Base-by-base conservation (phyloP, 2,329 filamentous ascomycete genomes). In the Penicillium sp. region DNA sequence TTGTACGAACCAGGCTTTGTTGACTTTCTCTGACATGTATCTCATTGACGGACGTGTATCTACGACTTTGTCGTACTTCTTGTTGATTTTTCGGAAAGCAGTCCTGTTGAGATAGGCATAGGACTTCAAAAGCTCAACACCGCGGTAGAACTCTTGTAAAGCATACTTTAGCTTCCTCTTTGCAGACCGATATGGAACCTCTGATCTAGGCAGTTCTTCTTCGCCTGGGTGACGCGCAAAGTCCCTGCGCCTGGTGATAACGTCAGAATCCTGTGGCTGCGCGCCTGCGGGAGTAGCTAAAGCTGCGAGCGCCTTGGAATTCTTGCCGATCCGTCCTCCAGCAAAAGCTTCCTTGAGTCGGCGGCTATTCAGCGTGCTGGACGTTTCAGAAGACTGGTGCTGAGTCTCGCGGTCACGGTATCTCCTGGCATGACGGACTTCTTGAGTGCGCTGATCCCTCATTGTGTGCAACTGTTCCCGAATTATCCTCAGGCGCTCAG, bases 61-160 rank as follows among this genome's bases (percentile, higher is more conserved):
- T 60, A 93, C 88, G 2, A 90, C 88, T 79, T 98, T 99, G 83
- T 98, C 93, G 75, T 96, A 98, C 78, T 99, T 99, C 77, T 99
- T 99, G 79, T 96, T 97, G 73, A 99, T 92, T 77, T 99, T 99
- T 35, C 93, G 89, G 73, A 98, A 98, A 0, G 93, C 95, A 0
- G 92, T 97, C 53, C 92, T 87, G 75, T 99, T 99, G 15, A 97
- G 83, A 23, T 96, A 81, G 1, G 93, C 90, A 71, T 96, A 99
- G 0, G 92, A 91, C 79, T 97, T 98, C 62, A 99, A 84, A 50
- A 98, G 82, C 74, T 99, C 95, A 15, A 99, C 83, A 0, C 91
- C 90, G 21, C 94, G 90, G 75, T 99, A 98, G 75, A 93, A 97
- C 75, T 98, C 95, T 71, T 96, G 91, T 54, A 98, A 78, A 0